Base-by-base conservation (phyloP, 2,329 filamentous ascomycete species). In the Apiospora pterosperma region DNA sequence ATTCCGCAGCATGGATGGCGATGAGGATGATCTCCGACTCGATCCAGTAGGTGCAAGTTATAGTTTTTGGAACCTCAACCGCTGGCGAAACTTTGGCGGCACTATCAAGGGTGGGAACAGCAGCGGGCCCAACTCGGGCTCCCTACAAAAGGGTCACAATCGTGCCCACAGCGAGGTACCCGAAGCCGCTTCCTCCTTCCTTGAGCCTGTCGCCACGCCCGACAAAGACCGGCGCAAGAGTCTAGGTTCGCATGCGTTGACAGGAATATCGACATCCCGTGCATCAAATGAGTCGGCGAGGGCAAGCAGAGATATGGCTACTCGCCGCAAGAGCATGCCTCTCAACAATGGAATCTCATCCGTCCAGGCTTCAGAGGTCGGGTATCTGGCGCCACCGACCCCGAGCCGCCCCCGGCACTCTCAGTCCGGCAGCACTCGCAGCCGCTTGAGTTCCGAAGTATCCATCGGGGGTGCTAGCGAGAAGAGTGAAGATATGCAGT, bases 31-130 rank as follows among this genome's bases (percentile, higher is more conserved):
- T 25, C 64, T 77, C 19, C 72, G 73, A 8, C 66, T 78, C 0
- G 81, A 83, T 60, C 64, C 76, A 1, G 76, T 68, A 28, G 81
- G 78, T 1, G 76, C 78, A 5, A 79, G 76, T 59, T 80, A 79
- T 59, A 79, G 80, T 11, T 88, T 89, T 71, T 89, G 86, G 86
- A 88, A 85, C 66, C 71, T 86, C 23, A 81, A 80, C 39, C 79
- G 83, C 25, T 88, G 85, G 86, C 81, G 79, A 61, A 78, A 78
- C 5, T 76, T 82, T 25, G 64, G 64, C 19, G 64, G 39, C 16
- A 42, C 39, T 19, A 12, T 42, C 11, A 62, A 58, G 8, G 44
- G 52, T 16, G 55, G 60, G 21, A 44, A 11, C 21, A 44, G 28
- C 25, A 48, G 39, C 23, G 62, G 62, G 5, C 59, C 36, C 6